A percentile compares a stretch with the other conserved stretches of the same genome.
Conservation (phyloP, 441 rosid species). For the Erysimum pusillum region DNA sequence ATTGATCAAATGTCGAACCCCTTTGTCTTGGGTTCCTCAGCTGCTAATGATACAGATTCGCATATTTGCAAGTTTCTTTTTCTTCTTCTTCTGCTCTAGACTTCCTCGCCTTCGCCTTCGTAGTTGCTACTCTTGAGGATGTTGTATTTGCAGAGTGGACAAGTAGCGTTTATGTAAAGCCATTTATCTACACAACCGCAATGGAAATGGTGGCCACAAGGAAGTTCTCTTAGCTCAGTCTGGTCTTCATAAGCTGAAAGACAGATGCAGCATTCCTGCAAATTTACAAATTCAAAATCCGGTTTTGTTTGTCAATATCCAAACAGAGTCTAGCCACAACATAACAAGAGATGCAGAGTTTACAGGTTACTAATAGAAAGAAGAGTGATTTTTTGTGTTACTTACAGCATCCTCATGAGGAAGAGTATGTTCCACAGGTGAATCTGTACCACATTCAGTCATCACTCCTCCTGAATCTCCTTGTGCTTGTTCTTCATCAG, state of each 20-base stretch:
- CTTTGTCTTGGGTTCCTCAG: slow-evolving; percentile 16
- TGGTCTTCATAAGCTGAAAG: slow-evolving; percentile 90
- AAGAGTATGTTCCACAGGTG: slow-evolving; percentile 71
- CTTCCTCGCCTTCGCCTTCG: slow-evolving; percentile 56
- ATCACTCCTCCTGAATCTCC: slow-evolving; percentile 69
- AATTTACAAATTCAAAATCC: slow-evolving; percentile 15
- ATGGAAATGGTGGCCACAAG: slow-evolving; percentile 97
- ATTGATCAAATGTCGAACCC: slow-evolving; percentile 21
- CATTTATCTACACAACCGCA: slow-evolving; percentile 93
- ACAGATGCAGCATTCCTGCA: slow-evolving; percentile 97
- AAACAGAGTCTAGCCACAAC: not conserved
- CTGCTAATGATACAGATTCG: slow-evolving; percentile 35
- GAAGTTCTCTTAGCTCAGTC: slow-evolving; percentile 89
- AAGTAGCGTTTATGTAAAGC: slow-evolving; percentile 91
- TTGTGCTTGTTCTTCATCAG: slow-evolving; percentile 54
- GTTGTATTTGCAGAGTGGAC: slow-evolving; percentile 97
- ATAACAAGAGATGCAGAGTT: slow-evolving; percentile 44
- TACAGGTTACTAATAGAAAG: slow-evolving; percentile 8
- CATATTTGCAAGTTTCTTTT: slow-evolving; percentile 29
- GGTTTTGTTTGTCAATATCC: not conserved
- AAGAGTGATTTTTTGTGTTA: slow-evolving; percentile 20
- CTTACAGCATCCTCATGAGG: slow-evolving; percentile 87
- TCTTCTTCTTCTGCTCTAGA: slow-evolving; percentile 50
- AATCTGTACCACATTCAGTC: slow-evolving; percentile 86
- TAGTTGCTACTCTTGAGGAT: slow-evolving; percentile 79